Evolutionary conservation across 2,329 filamentous ascomycete genomes (phyloP).

Genomic region (Penicillium olsonii): DNA sequence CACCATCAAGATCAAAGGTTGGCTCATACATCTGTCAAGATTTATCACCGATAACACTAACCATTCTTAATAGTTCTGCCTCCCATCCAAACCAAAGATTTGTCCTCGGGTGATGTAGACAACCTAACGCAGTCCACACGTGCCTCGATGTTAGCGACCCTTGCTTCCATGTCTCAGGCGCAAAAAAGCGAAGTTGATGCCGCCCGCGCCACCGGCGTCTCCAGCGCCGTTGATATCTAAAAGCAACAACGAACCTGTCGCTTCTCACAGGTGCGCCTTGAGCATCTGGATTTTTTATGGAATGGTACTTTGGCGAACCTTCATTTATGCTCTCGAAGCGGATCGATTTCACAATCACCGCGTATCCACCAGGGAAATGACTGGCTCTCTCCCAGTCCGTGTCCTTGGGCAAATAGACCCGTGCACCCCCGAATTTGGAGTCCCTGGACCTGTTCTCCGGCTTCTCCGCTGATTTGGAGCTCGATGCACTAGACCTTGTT

Average conservation of each 20-base stretch:
- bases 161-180: conserved; percentile 45
- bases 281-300: no score
- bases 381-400: no score
- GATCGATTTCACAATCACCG: no score
- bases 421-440: not conserved
- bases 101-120: conserved; percentile 77
- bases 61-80: conserved; percentile 63
- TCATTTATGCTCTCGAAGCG: no score
- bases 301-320: no score
- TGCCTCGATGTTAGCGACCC: conserved; percentile 71
- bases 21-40: conserved; percentile 20
- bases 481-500: not conserved
- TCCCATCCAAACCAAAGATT: conserved; percentile 72
- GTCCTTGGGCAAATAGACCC: not conserved
- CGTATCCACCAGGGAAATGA: no score
- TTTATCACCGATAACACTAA: not conserved
- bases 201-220: conserved; percentile 26
- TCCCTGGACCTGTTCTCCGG: conserved; percentile 9
- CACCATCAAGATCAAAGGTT: conserved; percentile 74
- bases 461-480: no score
- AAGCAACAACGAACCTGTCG: not conserved
- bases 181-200: conserved; percentile 21
- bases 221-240: conserved; percentile 41
- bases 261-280: not conserved
- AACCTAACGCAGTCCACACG: conserved; percentile 67